Conservation (phyloP, 441 rosid species). For the Erysimum pusillum region DNA sequence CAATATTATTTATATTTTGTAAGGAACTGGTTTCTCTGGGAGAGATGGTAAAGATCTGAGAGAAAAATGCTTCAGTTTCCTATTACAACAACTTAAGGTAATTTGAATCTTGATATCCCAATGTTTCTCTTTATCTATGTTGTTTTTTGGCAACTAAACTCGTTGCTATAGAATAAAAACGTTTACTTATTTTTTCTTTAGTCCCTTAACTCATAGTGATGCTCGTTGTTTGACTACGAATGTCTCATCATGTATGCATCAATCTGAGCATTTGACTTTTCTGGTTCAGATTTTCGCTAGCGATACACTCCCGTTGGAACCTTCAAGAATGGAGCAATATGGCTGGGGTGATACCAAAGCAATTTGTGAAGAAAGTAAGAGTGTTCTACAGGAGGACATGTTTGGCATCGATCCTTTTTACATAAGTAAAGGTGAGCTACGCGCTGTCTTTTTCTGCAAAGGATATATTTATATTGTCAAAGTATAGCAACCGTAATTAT, state of each 20-base stretch:
- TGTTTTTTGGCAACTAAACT: conserved; percentile 24
- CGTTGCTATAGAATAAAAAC: not conserved
- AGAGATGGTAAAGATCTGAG: conserved; percentile 69
- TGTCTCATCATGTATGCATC: conserved; percentile 16
- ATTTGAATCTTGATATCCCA: conserved; percentile 26
- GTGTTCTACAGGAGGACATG: conserved; percentile 59
- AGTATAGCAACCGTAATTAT: conserved; percentile 21
- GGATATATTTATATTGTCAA: conserved; percentile 5
- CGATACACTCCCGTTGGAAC: conserved; percentile 41
- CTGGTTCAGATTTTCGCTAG: conserved; percentile 58
- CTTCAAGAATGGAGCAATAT: conserved; percentile 74
- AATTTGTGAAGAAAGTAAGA: conserved; percentile 51
- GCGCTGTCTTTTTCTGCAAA: conserved; percentile 3
- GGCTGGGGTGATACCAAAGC: conserved; percentile 80
- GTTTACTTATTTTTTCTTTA: not conserved
- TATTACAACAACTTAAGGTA: conserved; percentile 73
- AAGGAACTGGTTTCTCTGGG: conserved; percentile 84
- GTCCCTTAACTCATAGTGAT: not conserved
- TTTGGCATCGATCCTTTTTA: conserved; percentile 88
- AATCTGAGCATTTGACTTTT: conserved; percentile 27
- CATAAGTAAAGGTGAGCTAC: conserved; percentile 74
- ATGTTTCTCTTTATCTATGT: not conserved
- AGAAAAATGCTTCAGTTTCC: conserved; percentile 75
- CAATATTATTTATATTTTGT: conserved; percentile 27
- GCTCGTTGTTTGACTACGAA: not conserved